Evolutionary conservation across 1,284 basidiomycete species (phyloP), one percentile per base, ranked within the genome.

Genomic region (Wolfiporia cocos): DNA sequence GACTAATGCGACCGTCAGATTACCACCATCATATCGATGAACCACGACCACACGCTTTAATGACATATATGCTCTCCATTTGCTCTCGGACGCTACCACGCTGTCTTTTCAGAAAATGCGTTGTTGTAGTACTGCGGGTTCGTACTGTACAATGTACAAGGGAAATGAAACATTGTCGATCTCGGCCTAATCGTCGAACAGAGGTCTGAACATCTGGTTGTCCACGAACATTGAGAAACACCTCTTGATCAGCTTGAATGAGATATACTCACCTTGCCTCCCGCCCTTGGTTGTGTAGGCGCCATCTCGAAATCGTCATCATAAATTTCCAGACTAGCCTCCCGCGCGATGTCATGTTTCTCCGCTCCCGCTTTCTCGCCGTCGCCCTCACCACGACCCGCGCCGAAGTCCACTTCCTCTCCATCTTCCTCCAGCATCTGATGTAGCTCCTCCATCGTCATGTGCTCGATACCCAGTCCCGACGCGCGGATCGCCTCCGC

Each of bases 371-470:
- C 42, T 30, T 46, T 24, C 20, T 39, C 38, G n/a, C n/a, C n/a
- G n/a, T n/a, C n/a, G n/a, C n/a, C n/a, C 26, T 49, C 41, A 10
- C 28, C 55, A 10, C 47, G 49, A 37, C 51, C 49, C 38, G 49
- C 39, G 18, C 37, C 44, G 24, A 72, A 69, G 18, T 62, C 70
- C 22, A 82, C 73, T 56, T 37, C 36, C 48, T 79, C 76, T 2
- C 72, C 82, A 2, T 81, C 81, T 32, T 69, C 80, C 43, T 82
- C 80, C 23, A 85, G 59, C 71, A 86, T 73, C 18, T 70, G 74
- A 22, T 65, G 68, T 34, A 86, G 62, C 54, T 84, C 80, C 15
- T 76, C 70, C n/a, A 61, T 67, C 45, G 71, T 65, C 81, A 86
- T 83, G 46, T 69, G 54, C 51, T 83, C 81, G 26, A 81, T 67